phyloP scores from a whole-genome alignment of 345 rosid species.

The Brassica carinata region DNA sequence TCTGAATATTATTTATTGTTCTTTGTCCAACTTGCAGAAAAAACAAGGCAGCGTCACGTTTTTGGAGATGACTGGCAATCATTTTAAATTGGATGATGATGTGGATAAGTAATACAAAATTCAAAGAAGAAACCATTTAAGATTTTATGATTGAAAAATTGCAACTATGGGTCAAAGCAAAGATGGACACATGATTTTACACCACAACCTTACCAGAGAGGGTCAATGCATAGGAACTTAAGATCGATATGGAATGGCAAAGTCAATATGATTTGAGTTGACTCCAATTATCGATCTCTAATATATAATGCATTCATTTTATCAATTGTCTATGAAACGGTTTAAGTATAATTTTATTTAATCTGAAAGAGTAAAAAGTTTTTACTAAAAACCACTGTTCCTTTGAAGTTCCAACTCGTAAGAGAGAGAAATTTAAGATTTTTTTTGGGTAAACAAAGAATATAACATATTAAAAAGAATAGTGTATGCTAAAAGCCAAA shows the following conservation, averaged over 20 bases:
- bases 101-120: background rate
- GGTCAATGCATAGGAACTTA: slow-evolving; percentile 24
- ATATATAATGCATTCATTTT: background rate
- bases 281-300: background rate
- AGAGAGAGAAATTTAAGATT: background rate
- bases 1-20: slow-evolving; percentile 6
- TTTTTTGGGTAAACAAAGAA: background rate
- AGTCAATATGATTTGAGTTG: slow-evolving; percentile 20
- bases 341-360: background rate
- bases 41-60: slow-evolving; percentile 26
- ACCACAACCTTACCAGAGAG: slow-evolving; percentile 15
- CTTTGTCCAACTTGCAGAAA: slow-evolving; percentile 12
- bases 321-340: background rate
- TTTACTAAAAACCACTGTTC: background rate
- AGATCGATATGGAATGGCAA: slow-evolving; percentile 2
- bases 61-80: background rate
- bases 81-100: slow-evolving; percentile 11
- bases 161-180: slow-evolving; percentile 11
- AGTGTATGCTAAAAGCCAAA: background rate
- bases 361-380: background rate
- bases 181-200: slow-evolving; percentile 5
- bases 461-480: background rate
- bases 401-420: background rate
- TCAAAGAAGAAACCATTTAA: slow-evolving; percentile 22
- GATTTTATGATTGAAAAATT: slow-evolving; percentile 1